phyloP scores from a whole-genome alignment of 805 yeast species.

The Ogataea dorogensis region DNA sequence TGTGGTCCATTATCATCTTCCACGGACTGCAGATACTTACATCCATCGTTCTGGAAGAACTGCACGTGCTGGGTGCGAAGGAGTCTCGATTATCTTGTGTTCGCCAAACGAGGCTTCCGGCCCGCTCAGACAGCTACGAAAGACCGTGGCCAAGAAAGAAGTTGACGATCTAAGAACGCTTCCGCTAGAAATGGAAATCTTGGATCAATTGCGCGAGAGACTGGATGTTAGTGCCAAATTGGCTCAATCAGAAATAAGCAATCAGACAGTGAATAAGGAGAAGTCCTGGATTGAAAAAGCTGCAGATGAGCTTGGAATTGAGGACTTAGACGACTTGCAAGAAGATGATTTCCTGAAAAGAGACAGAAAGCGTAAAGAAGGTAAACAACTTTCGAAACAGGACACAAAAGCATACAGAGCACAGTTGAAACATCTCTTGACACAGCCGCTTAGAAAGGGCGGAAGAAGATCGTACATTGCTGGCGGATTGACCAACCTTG shows the following conservation, averaged over 20 bases:
- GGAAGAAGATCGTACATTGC: conserved; percentile 72
- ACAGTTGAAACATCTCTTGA: conserved; percentile 53
- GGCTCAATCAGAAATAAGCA: conserved; percentile 67
- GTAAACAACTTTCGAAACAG: conserved; percentile 50
- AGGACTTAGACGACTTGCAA: conserved; percentile 61
- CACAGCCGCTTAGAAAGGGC: conserved; percentile 57
- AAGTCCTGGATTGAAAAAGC: conserved; percentile 83
- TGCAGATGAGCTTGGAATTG: conserved; percentile 90
- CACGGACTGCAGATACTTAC: conserved; percentile 90
- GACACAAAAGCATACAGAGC: conserved; percentile 46
- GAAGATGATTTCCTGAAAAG: conserved; percentile 68
- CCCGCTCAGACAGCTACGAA: conserved; percentile 74
- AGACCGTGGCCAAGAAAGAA: conserved; percentile 41
- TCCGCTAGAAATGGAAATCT: conserved; percentile 73
- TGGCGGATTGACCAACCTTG: conserved; percentile 74
- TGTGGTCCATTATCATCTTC: conserved; percentile 93
- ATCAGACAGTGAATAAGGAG: conserved; percentile 57
- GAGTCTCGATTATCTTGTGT: conserved; percentile 92
- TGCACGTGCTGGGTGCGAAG: conserved; percentile 92
- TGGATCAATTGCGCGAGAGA: conserved; percentile 69
- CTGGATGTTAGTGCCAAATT: conserved; percentile 66
- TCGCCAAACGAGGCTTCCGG: conserved; percentile 94
- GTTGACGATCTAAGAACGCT: conserved; percentile 59
- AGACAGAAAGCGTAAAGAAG: conserved; percentile 55
- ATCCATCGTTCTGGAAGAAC: conserved; percentile 97